Conservation (phyloP, 768 basidiomycete species). For the Naematelia encephala region DNA sequence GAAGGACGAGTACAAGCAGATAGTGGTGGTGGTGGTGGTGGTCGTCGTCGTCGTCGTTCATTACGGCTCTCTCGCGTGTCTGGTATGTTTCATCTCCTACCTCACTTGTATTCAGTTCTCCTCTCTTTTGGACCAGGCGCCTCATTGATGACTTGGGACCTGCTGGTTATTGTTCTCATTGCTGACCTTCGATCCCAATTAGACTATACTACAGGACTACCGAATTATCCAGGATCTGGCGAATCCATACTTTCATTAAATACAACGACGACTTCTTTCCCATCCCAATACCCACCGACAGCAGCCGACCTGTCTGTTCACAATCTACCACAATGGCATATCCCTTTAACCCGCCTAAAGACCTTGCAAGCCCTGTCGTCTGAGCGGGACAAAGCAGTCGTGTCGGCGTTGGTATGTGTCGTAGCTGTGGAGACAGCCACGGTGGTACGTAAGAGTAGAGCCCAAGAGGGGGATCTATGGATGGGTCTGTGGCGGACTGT, state of each 20-base stretch:
- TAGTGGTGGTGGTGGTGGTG: too few relatives aligned
- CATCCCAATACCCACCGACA: constrained; percentile 22
- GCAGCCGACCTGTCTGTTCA: constrained; percentile 13
- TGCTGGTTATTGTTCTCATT: not conserved
- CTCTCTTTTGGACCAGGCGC: too few relatives aligned
- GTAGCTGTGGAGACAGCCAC: constrained; percentile 22
- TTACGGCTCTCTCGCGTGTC: too few relatives aligned
- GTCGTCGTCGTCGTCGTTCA: too few relatives aligned
- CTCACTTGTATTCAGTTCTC: too few relatives aligned
- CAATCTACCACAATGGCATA: constrained; percentile 35
- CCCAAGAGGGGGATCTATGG: constrained; percentile 24
- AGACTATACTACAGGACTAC: not conserved
- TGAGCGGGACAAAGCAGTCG: constrained; percentile 1
- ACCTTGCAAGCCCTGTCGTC: constrained; percentile 11
- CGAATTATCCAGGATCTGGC: not conserved
- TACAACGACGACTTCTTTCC: constrained; percentile 26
- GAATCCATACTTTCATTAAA: constrained; percentile 32
- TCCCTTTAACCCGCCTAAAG: constrained; percentile 31
- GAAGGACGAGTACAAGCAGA: too few relatives aligned
- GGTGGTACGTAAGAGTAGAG: constrained; percentile 17
- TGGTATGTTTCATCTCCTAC: too few relatives aligned
- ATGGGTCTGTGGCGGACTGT: constrained; percentile 29
- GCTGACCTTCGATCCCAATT: not conserved
- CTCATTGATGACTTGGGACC: too few relatives aligned
- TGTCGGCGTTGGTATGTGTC: constrained; percentile 35